A percentile compares a stretch with the other conserved stretches of the same genome.
phyloP scores from a whole-genome alignment of 2,329 filamentous ascomycete species.

The Ceratocystis ficicola region DNA sequence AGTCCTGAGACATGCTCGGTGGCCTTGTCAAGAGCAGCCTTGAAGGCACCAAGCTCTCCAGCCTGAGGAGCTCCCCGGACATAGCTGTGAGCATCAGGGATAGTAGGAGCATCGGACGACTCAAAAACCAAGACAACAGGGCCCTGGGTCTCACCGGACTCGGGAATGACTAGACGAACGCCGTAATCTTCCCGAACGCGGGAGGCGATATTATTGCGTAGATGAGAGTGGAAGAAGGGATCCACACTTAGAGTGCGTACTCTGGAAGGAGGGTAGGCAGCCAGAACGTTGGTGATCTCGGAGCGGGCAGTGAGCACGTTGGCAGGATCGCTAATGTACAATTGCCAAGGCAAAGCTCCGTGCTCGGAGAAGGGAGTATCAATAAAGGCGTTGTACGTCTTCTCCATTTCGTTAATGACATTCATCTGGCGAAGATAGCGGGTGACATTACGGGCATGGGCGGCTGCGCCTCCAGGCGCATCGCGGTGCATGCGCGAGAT shows the following conservation, averaged over 20 bases:
- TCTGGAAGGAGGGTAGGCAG: constrained; percentile 59
- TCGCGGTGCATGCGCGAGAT: constrained; percentile 66
- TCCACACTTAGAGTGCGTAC: constrained; percentile 57
- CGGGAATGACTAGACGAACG: constrained; percentile 61
- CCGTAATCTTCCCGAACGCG: constrained; percentile 56
- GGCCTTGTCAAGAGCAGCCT: constrained; percentile 44
- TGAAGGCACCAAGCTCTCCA: constrained; percentile 46
- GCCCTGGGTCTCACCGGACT: constrained; percentile 44
- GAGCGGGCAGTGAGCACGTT: constrained; percentile 64
- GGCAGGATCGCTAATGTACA: constrained; percentile 78
- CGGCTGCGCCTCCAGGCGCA: constrained; percentile 57
- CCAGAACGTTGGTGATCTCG: constrained; percentile 62
- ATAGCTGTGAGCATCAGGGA: constrained; percentile 24
- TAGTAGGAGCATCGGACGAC: constrained; percentile 42
- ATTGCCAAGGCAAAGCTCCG: constrained; percentile 67
- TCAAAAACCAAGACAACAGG: constrained; percentile 66
- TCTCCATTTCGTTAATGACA: constrained; percentile 73
- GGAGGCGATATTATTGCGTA: constrained; percentile 51
- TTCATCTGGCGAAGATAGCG: constrained; percentile 74
- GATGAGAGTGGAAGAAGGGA: constrained; percentile 65
- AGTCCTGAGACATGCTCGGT: constrained; percentile 45
- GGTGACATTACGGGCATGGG: constrained; percentile 74
- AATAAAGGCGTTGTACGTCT: constrained; percentile 71
- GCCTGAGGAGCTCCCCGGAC: constrained; percentile 23
- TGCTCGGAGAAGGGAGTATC: constrained; percentile 61